These are phyloP conservation scores for Hypericum perforatum DNA, from an alignment of 345 rosid genomes.

Conservation along the genomic window DNA sequence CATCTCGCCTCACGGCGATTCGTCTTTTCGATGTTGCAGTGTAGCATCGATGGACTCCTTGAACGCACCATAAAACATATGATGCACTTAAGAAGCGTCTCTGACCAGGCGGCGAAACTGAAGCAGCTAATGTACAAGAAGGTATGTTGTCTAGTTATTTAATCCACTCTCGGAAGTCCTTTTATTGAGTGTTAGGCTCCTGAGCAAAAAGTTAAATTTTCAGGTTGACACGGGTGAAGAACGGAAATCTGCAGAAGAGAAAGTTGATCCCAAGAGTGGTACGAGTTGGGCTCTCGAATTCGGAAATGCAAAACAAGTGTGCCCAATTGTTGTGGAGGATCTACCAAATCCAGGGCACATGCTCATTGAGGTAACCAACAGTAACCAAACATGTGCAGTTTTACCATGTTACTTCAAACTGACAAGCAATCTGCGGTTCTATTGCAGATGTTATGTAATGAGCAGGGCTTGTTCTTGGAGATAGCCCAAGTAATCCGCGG, in stretches of 20 bases:
- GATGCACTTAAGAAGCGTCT: slow-evolving; percentile 37
- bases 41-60: slow-evolving; percentile 63
- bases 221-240: slow-evolving; percentile 24
- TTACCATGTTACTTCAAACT: too few species aligned
- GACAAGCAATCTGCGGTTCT: not conserved
- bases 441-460: slow-evolving; percentile 53
- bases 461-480: slow-evolving; percentile 39
- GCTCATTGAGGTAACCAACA: slow-evolving; percentile 37
- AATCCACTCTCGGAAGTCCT: too few species aligned
- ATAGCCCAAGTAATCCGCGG: slow-evolving; percentile 43
- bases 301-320: slow-evolving; percentile 28
- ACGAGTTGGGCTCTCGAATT: slow-evolving; percentile 42
- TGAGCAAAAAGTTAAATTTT: not conserved
- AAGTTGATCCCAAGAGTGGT: slow-evolving; percentile 14
- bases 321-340: slow-evolving; percentile 60
- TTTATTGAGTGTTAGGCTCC: not conserved
- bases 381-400: too few species aligned
- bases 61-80: slow-evolving; percentile 51
- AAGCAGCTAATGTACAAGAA: slow-evolving; percentile 32
- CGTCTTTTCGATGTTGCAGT: slow-evolving; percentile 22
- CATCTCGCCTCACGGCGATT: not conserved
- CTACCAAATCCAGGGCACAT: slow-evolving; percentile 44
- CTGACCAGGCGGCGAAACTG: slow-evolving; percentile 48
- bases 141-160: slow-evolving; percentile 22
- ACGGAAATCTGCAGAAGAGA: slow-evolving; percentile 21